Evolutionary conservation across 768 basidiomycete species (phyloP).

Genomic region (Tylopilus vinaceipallidus): DNA sequence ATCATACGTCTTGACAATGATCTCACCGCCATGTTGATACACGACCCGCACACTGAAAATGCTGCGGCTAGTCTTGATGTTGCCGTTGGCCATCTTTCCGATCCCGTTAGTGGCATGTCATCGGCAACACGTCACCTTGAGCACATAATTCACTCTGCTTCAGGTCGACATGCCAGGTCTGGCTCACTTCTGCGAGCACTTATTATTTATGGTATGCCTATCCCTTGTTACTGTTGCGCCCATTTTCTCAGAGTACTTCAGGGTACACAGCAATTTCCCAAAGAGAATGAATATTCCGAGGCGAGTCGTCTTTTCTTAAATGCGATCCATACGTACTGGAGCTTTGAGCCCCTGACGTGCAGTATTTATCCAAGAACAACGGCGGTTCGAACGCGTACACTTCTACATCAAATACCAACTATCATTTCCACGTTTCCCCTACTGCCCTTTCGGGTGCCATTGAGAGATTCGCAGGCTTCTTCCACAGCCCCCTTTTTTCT

Average conservation of each 20-base stretch:
- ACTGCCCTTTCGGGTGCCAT: slow-evolving; percentile 66
- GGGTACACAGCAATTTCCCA: slow-evolving; percentile 82
- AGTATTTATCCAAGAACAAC: slow-evolving; percentile 81
- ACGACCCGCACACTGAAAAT: slow-evolving; percentile 87
- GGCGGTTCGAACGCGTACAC: slow-evolving; percentile 94
- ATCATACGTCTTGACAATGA: slow-evolving; percentile 86
- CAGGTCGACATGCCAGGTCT: slow-evolving; percentile 91
- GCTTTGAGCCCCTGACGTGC: neutral
- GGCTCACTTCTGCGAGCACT: slow-evolving; percentile 94
- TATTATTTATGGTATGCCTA: slow-evolving; percentile 85
- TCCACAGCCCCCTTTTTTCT: slow-evolving; percentile 88
- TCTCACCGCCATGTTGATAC: slow-evolving; percentile 80
- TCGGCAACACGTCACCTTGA: too few relatives aligned
- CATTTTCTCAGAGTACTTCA: slow-evolving; percentile 26
- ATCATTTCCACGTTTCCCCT: slow-evolving; percentile 71
- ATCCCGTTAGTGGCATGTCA: slow-evolving; percentile 65
- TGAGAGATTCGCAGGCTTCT: slow-evolving; percentile 81
- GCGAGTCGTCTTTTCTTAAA: slow-evolving; percentile 34
- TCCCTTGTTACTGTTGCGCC: neutral
- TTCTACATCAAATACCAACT: slow-evolving; percentile 87
- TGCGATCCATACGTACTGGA: neutral
- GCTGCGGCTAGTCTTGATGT: slow-evolving; percentile 94
- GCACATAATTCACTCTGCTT: too few relatives aligned
- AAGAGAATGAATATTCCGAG: slow-evolving; percentile 94
- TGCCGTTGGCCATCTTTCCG: slow-evolving; percentile 88